Percentiles rank a stretch among this genome's conserved stretches.
These are phyloP conservation scores for Ephemerocybe angulata DNA, from an alignment of 768 basidiomycete species.

Conservation along the genomic window DNA sequence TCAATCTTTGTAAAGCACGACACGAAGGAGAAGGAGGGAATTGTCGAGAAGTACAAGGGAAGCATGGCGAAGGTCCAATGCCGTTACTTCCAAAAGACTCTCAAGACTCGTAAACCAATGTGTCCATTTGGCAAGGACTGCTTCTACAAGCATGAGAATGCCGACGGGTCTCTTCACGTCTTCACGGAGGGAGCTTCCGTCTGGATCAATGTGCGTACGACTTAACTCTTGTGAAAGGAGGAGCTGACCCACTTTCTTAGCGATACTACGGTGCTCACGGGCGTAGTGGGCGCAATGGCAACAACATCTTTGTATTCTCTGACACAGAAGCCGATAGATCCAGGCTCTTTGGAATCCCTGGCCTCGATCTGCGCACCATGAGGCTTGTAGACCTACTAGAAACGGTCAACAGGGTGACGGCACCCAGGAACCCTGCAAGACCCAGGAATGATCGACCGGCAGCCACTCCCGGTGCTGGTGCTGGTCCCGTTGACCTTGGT, in stretches of 20 bases:
- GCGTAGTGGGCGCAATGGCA: not conserved
- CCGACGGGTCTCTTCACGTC: conserved; percentile 59
- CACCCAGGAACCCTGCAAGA: no score
- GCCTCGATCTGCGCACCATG: not conserved
- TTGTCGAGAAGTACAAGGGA: conserved; percentile 57
- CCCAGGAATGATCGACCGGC: not conserved
- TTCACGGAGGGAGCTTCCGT: conserved; percentile 54
- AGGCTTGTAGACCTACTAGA: not conserved
- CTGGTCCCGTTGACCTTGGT: no score
- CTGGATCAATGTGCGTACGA: conserved; percentile 40
- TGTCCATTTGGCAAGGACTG: conserved; percentile 83
- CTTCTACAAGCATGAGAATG: conserved; percentile 70
- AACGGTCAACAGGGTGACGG: not conserved
- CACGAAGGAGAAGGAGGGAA: conserved; percentile 47
- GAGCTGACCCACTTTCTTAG: not conserved
- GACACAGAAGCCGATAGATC: conserved; percentile 4
- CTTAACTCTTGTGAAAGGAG: not conserved
- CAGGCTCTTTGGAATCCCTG: not conserved
- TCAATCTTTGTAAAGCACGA: conserved; percentile 60
- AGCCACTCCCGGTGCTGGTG: not conserved
- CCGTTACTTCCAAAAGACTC: conserved; percentile 62
- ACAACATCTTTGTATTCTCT: conserved; percentile 1
- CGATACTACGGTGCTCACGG: not conserved
- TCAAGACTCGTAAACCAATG: conserved; percentile 39
- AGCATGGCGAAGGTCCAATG: conserved; percentile 73